These are phyloP conservation scores for Aspergillus funiculosus DNA, from an alignment of 495 filamentous ascomycete genomes.

Conservation along the genomic window DNA sequence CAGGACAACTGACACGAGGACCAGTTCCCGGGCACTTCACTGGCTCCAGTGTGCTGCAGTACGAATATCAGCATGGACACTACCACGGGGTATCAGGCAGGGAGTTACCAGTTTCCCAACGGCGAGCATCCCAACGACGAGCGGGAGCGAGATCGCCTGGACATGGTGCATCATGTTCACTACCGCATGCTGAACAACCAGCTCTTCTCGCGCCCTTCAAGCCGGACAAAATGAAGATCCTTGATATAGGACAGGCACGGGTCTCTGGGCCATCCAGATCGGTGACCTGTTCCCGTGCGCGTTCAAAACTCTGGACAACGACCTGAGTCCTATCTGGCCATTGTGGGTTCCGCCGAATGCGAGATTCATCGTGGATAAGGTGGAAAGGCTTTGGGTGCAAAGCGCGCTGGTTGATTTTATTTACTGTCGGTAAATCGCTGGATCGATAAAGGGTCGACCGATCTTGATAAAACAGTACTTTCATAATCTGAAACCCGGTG, in stretches of 20 bases:
- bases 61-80: constrained; percentile 25
- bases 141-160: constrained; percentile 24
- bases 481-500: constrained; percentile 34
- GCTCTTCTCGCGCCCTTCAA: constrained; percentile 21
- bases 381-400: constrained; percentile 25
- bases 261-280: constrained; percentile 44
- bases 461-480: constrained; percentile 16
- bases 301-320: constrained; percentile 30
- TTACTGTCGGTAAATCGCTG: constrained; percentile 33
- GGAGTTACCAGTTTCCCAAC: constrained; percentile 26
- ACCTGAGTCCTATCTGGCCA: constrained; percentile 48
- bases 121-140: constrained; percentile 29
- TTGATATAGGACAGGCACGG: constrained; percentile 28
- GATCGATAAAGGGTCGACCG: constrained; percentile 30
- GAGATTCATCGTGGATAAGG: constrained; percentile 40
- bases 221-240: constrained; percentile 7
- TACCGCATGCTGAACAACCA: constrained; percentile 11
- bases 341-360: constrained; percentile 31
- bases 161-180: constrained; percentile 22
- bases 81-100: constrained; percentile 22
- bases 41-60: constrained; percentile 23
- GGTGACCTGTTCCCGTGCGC: too few species aligned
- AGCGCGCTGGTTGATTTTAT: constrained; percentile 26
- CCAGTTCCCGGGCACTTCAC: constrained; percentile 17
- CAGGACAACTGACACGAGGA: not conserved